Conservation (phyloP, 2,329 filamentous ascomycete genomes). For the Pezicula radicicola region DNA sequence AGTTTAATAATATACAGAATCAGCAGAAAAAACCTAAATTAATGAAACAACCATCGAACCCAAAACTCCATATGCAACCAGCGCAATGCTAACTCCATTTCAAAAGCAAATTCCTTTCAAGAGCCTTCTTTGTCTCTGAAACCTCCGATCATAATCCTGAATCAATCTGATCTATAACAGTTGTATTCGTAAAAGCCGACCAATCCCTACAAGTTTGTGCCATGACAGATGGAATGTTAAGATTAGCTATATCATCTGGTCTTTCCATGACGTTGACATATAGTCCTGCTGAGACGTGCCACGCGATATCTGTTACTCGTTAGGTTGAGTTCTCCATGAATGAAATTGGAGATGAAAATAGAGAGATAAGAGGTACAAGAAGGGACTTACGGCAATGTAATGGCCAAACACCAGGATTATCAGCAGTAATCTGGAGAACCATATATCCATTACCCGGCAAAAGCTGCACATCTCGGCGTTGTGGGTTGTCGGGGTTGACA, state of each 20-base stretch:
- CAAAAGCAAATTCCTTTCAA: not conserved
- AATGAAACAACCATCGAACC: no score
- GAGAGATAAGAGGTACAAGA: slow-evolving; percentile 43
- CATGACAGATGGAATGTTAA: slow-evolving; percentile 46
- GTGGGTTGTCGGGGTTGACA: slow-evolving; percentile 43
- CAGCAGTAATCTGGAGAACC: slow-evolving; percentile 41
- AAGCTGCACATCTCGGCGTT: slow-evolving; percentile 48
- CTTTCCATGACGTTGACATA: slow-evolving; percentile 33
- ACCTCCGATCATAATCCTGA: not conserved
- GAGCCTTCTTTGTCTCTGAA: not conserved
- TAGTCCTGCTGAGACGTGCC: slow-evolving; percentile 42
- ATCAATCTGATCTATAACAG: slow-evolving; percentile 48
- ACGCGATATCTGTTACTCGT: slow-evolving; percentile 41
- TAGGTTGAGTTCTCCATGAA: no score
- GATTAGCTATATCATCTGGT: slow-evolving; percentile 33
- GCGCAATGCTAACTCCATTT: no score
- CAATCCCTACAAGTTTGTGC: slow-evolving; percentile 53
- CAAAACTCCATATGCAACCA: no score
- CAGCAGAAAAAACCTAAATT: no score
- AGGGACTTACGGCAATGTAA: slow-evolving; percentile 40
- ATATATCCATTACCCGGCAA: slow-evolving; percentile 38
- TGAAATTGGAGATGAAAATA: slow-evolving; percentile 27
- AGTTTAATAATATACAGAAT: no score
- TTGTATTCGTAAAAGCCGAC: slow-evolving; percentile 43
- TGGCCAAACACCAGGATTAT: slow-evolving; percentile 52